Evolutionary conservation across 208 protist species (phyloP), one percentile per base, ranked within the genome.

Genomic region (Endotrypanum monterogeii): DNA sequence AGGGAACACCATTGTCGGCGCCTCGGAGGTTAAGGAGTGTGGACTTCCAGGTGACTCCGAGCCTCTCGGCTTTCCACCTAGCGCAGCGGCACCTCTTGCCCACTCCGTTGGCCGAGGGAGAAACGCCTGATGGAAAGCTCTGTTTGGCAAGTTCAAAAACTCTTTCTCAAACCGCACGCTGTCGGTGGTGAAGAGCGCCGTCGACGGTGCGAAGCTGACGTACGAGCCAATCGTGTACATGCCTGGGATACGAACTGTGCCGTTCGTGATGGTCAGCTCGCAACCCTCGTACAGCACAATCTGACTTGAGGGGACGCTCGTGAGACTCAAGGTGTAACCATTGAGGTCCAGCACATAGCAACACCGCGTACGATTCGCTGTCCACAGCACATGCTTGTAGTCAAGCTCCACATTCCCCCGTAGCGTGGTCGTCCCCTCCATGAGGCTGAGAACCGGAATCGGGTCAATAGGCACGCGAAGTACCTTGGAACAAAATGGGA

Each of bases 221-320:
- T 92, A 97, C 25, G 91, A 96, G 75, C 87, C 83, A 54, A 97
- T 73, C 3, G 84, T 78, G 82, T 95, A 95, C 83, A 91, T 83
- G 62, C 93, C 91, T 0, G 93, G 88, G 3, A 97, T 74, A 16
- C 89, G 71, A 52, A 97, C 71, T n/a, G 83, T 88, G 67, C 93
- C 93, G 84, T 96, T 97, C 28, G 83, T 90, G 68, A 97, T 88
- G 41, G 84, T 93, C 73, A 97, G 68, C 58, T 97, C 85, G 74
- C 88, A 94, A 67, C 89, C 85, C 44, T 95, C 90, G 67, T 76
- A 79, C 37, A 97, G 71, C 5, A 95, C 82, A 58, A 97, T 82
- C 79, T 90, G 86, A 0, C 76, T 79, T 18, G 84, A 84, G 41
- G 93, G 91, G 7, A 71, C 18, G 23, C 76, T 85, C 2, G 83